Evolutionary conservation across 1,139 yeast species (phyloP), one percentile per base, ranked within the genome.

Genomic region (Geotrichum phurueaensis): DNA sequence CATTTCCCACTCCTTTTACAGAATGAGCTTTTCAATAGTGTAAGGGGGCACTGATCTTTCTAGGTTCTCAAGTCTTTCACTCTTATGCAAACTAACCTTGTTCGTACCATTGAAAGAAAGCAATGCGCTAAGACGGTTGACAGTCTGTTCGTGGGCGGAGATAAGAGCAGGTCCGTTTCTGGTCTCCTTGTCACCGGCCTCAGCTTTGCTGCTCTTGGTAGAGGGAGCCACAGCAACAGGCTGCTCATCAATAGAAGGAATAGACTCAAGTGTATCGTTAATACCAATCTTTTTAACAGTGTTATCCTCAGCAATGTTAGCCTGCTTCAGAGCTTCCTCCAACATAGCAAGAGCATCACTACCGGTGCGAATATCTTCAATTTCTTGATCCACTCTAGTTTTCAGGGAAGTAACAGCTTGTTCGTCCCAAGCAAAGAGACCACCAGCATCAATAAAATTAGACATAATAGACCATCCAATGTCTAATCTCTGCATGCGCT

Each of bases 401-500:
- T 68, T 70, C 29, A 78, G 75, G 62, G 87, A 74, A 51, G 75
- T 77, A 50, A 86, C 74, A 53, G 84, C 79, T 12, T 76, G 76
- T 31, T 76, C 76, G 58, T 81, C 79, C 83, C 88, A 85, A 48
- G 85, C 81, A 68, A 86, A 83, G 54, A 87, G 74, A 0, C 95
- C 95, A 60, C 86, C 87, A 6, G 88, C 84, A 71, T 87, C 95
- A 60, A 88, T 79, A 54, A 87, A 79, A 43, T 85, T 79, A 59
- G 86, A 83, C 59, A 87, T 75, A 29, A 87, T 73, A 60, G 78
- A 80, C 81, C 85, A 85, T 29, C 88, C 86, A 64, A 79, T 79
- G 62, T 80, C 79, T 56, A 79, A 67, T 49, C 69, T 69, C 39
- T 78, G 69, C 61, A 80, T 75, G 52, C 79, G 74, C 43, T 72